phyloP scores from a whole-genome alignment of 306 rosid genomes.

The Trifolium repens region DNA sequence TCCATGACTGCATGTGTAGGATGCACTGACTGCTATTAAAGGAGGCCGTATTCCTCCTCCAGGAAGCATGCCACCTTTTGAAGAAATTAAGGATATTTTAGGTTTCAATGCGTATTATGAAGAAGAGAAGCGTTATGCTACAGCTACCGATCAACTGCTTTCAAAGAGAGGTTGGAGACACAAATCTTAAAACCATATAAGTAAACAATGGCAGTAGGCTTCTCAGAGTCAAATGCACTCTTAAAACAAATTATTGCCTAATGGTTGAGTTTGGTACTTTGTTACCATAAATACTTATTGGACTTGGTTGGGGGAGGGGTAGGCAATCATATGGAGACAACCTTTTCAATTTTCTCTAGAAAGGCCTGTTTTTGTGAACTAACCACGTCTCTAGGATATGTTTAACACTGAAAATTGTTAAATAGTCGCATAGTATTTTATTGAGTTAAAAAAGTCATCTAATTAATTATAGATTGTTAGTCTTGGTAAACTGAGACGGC shows the following conservation, averaged over 20 bases:
- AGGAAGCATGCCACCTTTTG: constrained; percentile 93
- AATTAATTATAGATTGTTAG: constrained; percentile 28
- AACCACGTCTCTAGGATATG: constrained; percentile 12
- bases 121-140: constrained; percentile 88
- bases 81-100: constrained; percentile 80
- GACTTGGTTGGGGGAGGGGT: neutral
- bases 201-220: constrained; percentile 31
- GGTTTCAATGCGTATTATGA: constrained; percentile 89
- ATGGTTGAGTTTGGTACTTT: constrained; percentile 19
- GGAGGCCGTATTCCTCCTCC: constrained; percentile 98
- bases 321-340: constrained; percentile 11
- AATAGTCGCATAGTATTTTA: constrained; percentile 1
- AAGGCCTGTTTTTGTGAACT: constrained; percentile 14
- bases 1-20: constrained; percentile 59
- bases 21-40: constrained; percentile 72
- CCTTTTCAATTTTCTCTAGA: constrained; percentile 11
- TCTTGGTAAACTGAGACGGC: constrained; percentile 13
- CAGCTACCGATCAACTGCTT: constrained; percentile 51
- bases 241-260: neutral
- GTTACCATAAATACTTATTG: constrained; percentile 15
- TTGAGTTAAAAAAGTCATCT: neutral
- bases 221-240: constrained; percentile 13
- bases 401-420: constrained; percentile 22
- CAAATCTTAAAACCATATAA: constrained; percentile 9
- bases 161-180: constrained; percentile 64